phyloP scores from a whole-genome alignment of 495 filamentous ascomycete genomes.

The Diplogelasinospora grovesii region DNA sequence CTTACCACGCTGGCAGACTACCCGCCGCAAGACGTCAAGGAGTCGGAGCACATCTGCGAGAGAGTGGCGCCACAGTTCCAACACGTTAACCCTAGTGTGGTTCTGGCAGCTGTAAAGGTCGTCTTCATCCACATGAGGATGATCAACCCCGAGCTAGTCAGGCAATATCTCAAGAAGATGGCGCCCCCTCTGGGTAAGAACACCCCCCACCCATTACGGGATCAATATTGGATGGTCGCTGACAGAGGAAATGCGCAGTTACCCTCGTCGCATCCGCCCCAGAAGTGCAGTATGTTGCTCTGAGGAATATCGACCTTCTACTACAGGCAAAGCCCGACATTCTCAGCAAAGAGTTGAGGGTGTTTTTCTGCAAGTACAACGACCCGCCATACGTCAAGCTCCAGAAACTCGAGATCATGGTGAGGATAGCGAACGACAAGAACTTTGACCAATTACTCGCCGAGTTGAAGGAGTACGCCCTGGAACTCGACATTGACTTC shows the following conservation, averaged over 20 bases:
- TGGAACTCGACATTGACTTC: slow-evolving; percentile 99
- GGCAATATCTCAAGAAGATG: slow-evolving; percentile 94
- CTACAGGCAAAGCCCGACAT: slow-evolving; percentile 95
- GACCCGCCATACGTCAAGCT: slow-evolving; percentile 97
- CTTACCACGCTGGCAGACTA: slow-evolving; percentile 86
- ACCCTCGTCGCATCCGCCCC: slow-evolving; percentile 93
- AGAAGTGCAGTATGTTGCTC: slow-evolving; percentile 95
- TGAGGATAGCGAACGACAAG: slow-evolving; percentile 95
- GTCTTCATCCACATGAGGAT: slow-evolving; percentile 95
- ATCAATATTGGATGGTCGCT: slow-evolving; percentile 5
- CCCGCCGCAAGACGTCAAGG: slow-evolving; percentile 76
- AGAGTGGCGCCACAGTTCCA: slow-evolving; percentile 94
- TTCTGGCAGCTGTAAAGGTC: slow-evolving; percentile 92
- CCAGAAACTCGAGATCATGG: slow-evolving; percentile 98
- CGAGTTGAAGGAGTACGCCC: slow-evolving; percentile 92
- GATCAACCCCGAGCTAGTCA: slow-evolving; percentile 67
- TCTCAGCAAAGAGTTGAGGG: slow-evolving; percentile 90
- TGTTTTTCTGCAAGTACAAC: slow-evolving; percentile 99
- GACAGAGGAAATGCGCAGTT: slow-evolving; percentile 48
- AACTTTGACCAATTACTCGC: slow-evolving; percentile 93
- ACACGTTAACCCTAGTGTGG: slow-evolving; percentile 95
- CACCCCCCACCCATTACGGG: not conserved
- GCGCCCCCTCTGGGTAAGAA: slow-evolving; percentile 80
- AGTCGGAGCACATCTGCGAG: slow-evolving; percentile 98
- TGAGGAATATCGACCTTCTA: slow-evolving; percentile 91